phyloP scores from a whole-genome alignment of 768 basidiomycete species.

The Pleurotus eryngii region DNA sequence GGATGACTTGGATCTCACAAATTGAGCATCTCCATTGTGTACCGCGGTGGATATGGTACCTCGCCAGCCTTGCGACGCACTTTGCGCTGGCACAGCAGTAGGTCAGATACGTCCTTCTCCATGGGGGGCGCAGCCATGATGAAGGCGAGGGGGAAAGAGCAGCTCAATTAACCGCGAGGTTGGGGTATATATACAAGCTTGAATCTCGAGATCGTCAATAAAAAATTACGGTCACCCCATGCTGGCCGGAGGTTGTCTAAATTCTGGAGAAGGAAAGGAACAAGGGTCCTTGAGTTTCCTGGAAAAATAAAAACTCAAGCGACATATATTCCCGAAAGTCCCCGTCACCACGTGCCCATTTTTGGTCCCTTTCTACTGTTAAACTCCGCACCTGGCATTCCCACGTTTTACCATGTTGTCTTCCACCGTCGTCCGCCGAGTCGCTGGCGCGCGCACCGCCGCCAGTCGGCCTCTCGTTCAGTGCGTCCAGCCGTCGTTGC shows the following conservation, averaged over 20 bases:
- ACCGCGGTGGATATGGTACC: conserved; percentile 54
- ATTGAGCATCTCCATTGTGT: conserved; percentile 44
- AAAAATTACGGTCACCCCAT: conserved; percentile 15
- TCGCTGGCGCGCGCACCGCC: conserved; percentile 27
- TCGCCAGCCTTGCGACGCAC: conserved; percentile 44
- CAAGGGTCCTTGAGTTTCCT: conserved; percentile 52
- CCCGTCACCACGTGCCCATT: conserved; percentile 50
- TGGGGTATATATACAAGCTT: conserved; percentile 5
- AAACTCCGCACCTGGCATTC: conserved; percentile 5
- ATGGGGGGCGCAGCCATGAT: conserved; percentile 18
- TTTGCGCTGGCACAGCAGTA: conserved; percentile 35
- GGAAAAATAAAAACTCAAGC: background rate
- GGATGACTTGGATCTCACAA: conserved; percentile 40
- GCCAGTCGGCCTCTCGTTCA: conserved; percentile 17
- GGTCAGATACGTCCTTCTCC: conserved; percentile 44
- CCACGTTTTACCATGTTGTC: conserved; percentile 29
- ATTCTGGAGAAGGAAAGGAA: conserved; percentile 17
- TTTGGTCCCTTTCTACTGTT: conserved; percentile 33
- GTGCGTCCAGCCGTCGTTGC: conserved; percentile 6
- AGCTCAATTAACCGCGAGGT: conserved; percentile 11
- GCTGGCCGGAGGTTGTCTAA: conserved; percentile 21
- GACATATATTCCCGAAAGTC: conserved; percentile 19
- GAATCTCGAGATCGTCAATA: conserved; percentile 16
- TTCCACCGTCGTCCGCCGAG: conserved; percentile 37
- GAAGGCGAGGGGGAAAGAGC: conserved; percentile 12